Percentiles rank a stretch among this genome's conserved stretches.
phyloP scores from a whole-genome alignment of 2,329 filamentous ascomycete genomes.

The Diplodia seriata region DNA sequence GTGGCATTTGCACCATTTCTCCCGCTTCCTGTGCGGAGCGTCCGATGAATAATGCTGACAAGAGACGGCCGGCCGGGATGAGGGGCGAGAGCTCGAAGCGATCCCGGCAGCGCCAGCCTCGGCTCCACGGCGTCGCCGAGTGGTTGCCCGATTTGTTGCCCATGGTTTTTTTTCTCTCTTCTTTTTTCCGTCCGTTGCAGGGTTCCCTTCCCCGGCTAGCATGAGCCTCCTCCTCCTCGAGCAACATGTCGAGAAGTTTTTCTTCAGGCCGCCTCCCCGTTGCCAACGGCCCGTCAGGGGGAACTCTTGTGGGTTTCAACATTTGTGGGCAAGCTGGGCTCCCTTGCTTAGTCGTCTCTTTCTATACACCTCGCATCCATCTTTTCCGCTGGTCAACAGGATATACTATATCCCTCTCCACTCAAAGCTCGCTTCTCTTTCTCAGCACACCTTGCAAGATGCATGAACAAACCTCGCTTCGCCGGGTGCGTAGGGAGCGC shows the following conservation, averaged over 20 bases:
- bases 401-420: too few species aligned
- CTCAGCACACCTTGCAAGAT: not conserved
- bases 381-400: not conserved
- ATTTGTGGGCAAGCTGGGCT: not conserved
- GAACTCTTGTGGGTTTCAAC: not conserved
- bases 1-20: not conserved
- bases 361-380: not conserved
- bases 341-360: not conserved
- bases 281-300: not conserved
- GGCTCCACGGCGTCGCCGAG: conserved; percentile 18
- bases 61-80: not conserved
- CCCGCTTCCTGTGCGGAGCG: not conserved
- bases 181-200: not conserved
- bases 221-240: not conserved
- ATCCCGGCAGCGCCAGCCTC: not conserved
- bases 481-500: not conserved
- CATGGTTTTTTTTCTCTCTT: not conserved
- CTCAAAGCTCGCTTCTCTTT: too few species aligned
- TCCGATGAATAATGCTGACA: not conserved
- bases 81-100: not conserved
- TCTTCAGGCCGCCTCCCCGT: conserved; percentile 9
- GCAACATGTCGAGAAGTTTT: not conserved
- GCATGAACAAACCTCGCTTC: not conserved
- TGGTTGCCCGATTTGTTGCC: not conserved
- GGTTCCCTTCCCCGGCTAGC: not conserved